These are phyloP conservation scores for Senna tora DNA, from an alignment of 306 rosid species.

Conservation along the genomic window DNA sequence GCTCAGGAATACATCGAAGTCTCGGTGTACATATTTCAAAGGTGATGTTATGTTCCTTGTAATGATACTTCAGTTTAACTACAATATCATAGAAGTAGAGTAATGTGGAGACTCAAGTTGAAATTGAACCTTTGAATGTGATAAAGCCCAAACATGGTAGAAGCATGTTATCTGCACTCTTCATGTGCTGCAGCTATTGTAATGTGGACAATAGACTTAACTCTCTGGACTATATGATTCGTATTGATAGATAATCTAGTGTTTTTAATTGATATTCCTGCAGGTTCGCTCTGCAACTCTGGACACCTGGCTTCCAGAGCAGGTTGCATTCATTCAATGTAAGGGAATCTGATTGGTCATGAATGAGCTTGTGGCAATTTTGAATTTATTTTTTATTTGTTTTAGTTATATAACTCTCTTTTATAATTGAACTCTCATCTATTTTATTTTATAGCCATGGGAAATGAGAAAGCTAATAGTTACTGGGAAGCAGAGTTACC, in stretches of 20 bases:
- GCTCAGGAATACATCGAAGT: conserved; percentile 98
- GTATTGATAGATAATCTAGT: conserved; percentile 20
- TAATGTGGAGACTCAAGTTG: conserved; percentile 6
- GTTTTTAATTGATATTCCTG: conserved; percentile 38
- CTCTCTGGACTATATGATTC: conserved; percentile 10
- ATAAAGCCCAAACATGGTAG: conserved; percentile 7
- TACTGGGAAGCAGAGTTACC: conserved; percentile 99
- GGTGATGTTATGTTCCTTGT: conserved; percentile 49
- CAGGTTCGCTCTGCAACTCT: conserved; percentile 99
- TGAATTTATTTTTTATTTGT: conserved; percentile 30
- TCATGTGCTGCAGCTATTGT: conserved; percentile 6
- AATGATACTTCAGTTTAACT: neutral
- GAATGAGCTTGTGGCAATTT: conserved; percentile 19
- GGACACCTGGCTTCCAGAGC: conserved; percentile 99
- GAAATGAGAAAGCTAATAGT: conserved; percentile 89
- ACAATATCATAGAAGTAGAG: neutral
- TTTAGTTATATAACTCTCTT: conserved; percentile 31
- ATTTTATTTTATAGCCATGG: conserved; percentile 73
- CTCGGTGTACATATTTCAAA: conserved; percentile 96
- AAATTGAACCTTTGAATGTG: conserved; percentile 10
- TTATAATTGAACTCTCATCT: conserved; percentile 38
- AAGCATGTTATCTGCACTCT: neutral
- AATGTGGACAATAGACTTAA: conserved; percentile 11
- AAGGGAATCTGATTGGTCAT: conserved; percentile 40
- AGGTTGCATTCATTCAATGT: conserved; percentile 95